Percentiles rank a stretch among this genome's conserved stretches.
These are phyloP conservation scores for Microstegium vimineum DNA, from an alignment of 176 grass and related monocot genomes.

Conservation along the genomic window DNA sequence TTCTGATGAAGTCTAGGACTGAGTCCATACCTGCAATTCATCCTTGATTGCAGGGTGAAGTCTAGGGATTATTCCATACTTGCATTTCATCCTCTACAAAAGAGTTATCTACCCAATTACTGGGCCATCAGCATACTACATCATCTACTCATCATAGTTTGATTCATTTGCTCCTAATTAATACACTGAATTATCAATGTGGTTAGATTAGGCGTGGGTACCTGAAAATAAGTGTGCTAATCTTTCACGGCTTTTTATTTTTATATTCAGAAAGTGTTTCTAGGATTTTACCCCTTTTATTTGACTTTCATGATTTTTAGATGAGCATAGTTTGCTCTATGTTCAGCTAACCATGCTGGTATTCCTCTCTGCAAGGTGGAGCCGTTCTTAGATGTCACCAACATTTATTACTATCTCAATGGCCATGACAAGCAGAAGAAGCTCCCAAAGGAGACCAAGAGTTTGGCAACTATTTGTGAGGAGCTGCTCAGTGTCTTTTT, in stretches of 20 bases:
- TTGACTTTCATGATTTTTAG: background rate
- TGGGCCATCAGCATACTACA: background rate
- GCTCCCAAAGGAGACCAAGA: conserved; percentile 80
- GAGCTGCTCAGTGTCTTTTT: conserved; percentile 69
- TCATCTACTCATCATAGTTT: background rate
- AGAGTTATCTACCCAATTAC: background rate
- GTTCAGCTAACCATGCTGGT: background rate
- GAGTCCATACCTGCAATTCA: background rate
- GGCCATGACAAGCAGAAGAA: conserved; percentile 50
- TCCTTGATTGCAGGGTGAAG: background rate
- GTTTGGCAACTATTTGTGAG: conserved; percentile 79
- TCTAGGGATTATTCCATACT: background rate
- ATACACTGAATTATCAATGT: background rate
- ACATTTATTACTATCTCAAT: conserved; percentile 67
- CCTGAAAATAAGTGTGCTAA: background rate
- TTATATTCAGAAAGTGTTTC: background rate
- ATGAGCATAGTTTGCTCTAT: background rate
- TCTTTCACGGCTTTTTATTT: background rate
- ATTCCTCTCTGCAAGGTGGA: conserved; percentile 63
- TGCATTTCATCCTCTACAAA: background rate
- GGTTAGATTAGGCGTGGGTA: background rate
- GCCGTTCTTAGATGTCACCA: conserved; percentile 86
- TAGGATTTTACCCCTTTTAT: background rate
- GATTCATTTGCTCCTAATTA: background rate
- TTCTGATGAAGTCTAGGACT: background rate